Base-by-base conservation (phyloP, 306 rosid species). In the Rosa lucieae region DNA sequence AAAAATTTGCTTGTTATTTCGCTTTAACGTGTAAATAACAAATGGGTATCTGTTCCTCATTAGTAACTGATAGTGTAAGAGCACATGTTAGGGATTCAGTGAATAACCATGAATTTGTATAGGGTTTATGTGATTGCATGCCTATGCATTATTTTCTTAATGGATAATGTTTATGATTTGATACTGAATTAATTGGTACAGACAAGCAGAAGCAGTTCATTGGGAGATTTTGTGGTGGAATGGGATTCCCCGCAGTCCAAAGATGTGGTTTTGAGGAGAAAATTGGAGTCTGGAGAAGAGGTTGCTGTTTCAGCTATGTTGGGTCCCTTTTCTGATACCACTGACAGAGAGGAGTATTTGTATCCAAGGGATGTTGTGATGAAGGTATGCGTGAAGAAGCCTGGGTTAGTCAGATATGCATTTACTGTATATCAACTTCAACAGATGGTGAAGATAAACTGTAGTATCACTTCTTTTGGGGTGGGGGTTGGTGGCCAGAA, bases 331-430 rank as follows among this genome's bases (percentile, higher is more conserved):
- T 70, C 73, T 3, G 86, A 77, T 23, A 59, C 29, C 8, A 0
- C 5, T 26, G 67, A 37, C 52, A 5, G 8, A 53, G 75, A 23
- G 13, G 82, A 82, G 1, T 73, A 77, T 1, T n/a, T 49, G 49
- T 86, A 87, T 77, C 77, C 90, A 5, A 84, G 95, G 84, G 86
- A 89, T 15, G 87, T 80, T 66, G 76, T 83, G 77, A 91, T 92
- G 92, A 94, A 94, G 87, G 86, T 94, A 0, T 92, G 94, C 78
- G 56, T 94, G 48, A 89, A 84, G 77, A 94, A 92, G 77, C 97
- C 94, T 14, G 55, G 86, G 5, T 88, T 51, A 77, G 61, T 72
- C 76, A 46, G n/a, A 48, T 67, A 17, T 35, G 12, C 5, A 8
- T 37, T 62, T 68, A 5, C 10, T 20, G 9, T 21, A 0, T 70